These are phyloP conservation scores for Plasmopara viticola DNA, from an alignment of 352 stramenopile species.

Conservation along the genomic window DNA sequence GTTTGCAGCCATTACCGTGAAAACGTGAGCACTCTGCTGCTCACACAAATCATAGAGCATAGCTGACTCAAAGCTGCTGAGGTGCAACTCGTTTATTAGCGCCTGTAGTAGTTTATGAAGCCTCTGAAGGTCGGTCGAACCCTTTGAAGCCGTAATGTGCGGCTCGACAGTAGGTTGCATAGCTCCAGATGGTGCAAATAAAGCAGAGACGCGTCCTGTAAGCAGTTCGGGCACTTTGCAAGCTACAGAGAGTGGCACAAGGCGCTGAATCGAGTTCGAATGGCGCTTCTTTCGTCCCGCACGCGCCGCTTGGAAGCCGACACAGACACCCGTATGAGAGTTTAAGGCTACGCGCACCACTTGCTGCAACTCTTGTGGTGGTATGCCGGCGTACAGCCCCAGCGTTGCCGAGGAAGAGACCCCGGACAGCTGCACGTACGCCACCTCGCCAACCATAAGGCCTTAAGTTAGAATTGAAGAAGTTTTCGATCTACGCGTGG, in stretches of 20 bases:
- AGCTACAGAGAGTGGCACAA: slow-evolving; percentile 61
- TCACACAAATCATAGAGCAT: slow-evolving; percentile 44
- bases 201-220: slow-evolving; percentile 20
- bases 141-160: slow-evolving; percentile 1
- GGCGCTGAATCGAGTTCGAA: slow-evolving; percentile 10
- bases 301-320: slow-evolving; percentile 35
- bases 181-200: slow-evolving; percentile 3
- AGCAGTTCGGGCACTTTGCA: slow-evolving; percentile 45
- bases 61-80: slow-evolving; percentile 39
- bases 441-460: slow-evolving; percentile 20
- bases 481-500: slow-evolving; percentile 9
- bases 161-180: neutral
- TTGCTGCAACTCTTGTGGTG: slow-evolving; percentile 33
- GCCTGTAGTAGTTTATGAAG: slow-evolving; percentile 32
- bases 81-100: slow-evolving; percentile 34
- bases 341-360: slow-evolving; percentile 34
- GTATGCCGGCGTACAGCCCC: slow-evolving; percentile 53
- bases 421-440: slow-evolving; percentile 23
- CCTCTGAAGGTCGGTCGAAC: slow-evolving; percentile 1
- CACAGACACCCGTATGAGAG: slow-evolving; percentile 9
- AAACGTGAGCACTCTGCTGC: slow-evolving; percentile 27
- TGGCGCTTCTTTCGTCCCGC: slow-evolving; percentile 6
- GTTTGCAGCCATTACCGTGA: slow-evolving; percentile 25
- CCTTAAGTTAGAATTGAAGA: slow-evolving; percentile 9
- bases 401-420: slow-evolving; percentile 29